Conservation (phyloP, 176 grass and related monocot genomes). For the Lolium perenne region DNA sequence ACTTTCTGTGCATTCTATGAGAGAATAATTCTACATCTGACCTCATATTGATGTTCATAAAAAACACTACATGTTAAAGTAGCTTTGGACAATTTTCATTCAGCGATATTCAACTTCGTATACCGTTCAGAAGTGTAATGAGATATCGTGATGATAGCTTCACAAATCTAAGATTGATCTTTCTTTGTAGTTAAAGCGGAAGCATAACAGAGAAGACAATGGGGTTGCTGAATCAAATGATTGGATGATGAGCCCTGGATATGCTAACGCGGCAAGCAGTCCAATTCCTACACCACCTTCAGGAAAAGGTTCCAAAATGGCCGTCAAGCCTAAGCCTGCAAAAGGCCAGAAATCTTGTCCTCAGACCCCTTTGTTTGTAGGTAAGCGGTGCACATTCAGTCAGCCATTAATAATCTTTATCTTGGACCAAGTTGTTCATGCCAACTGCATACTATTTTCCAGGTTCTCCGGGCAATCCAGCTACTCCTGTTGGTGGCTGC, state of each 20-base stretch:
- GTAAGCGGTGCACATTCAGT: slow-evolving; percentile 52
- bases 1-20: neutral
- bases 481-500: slow-evolving; percentile 63
- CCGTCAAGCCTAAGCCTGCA: slow-evolving; percentile 45
- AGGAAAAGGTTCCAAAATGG: slow-evolving; percentile 60
- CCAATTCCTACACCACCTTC: slow-evolving; percentile 64
- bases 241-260: slow-evolving; percentile 66
- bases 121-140: neutral
- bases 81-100: neutral
- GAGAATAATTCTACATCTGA: neutral
- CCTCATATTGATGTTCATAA: neutral
- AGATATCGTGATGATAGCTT: neutral
- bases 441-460: slow-evolving; percentile 36
- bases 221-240: slow-evolving; percentile 61
- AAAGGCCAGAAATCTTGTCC: slow-evolving; percentile 71
- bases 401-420: slow-evolving; percentile 14
- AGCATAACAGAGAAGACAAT: slow-evolving; percentile 51
- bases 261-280: slow-evolving; percentile 46
- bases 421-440: slow-evolving; percentile 15
- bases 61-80: neutral
- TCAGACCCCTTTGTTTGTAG: slow-evolving; percentile 60
- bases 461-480: slow-evolving; percentile 72
- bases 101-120: neutral
- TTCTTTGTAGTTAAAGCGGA: slow-evolving; percentile 63
- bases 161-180: slow-evolving; percentile 11